Percentiles rank a stretch among this genome's conserved stretches.
These are phyloP conservation scores for Entomortierella chlamydospora DNA, from an alignment of 192 early-diverging fungal species.

Conservation along the genomic window DNA sequence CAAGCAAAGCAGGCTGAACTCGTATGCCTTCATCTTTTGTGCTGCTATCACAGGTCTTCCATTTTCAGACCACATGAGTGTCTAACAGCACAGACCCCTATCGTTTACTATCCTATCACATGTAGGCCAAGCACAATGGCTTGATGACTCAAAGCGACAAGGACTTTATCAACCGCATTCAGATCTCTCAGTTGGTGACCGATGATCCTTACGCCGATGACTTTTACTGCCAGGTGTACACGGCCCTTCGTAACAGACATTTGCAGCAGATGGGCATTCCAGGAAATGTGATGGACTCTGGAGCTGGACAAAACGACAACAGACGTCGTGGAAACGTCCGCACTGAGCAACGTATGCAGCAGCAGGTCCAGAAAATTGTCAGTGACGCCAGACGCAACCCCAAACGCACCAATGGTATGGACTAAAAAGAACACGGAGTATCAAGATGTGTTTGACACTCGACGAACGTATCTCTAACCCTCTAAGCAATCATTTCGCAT, in stretches of 20 bases:
- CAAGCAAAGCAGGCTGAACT: constrained; percentile 52
- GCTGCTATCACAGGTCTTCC: neutral
- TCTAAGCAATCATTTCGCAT: too few relatives aligned
- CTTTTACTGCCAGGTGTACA: constrained; percentile 96
- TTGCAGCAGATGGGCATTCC: constrained; percentile 56
- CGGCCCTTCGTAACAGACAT: constrained; percentile 71
- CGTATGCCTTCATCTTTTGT: constrained; percentile 17
- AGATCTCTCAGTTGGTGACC: constrained; percentile 93
- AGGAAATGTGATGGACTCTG: constrained; percentile 25
- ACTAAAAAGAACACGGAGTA: neutral
- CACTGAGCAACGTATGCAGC: constrained; percentile 79
- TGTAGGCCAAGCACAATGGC: constrained; percentile 84
- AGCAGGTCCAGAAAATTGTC: constrained; percentile 97
- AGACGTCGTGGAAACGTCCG: constrained; percentile 55
- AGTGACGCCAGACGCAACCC: constrained; percentile 90
- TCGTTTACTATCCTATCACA: neutral
- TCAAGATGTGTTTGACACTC: neutral
- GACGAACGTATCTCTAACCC: too few relatives aligned
- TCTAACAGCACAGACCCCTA: neutral
- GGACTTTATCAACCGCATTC: constrained; percentile 93
- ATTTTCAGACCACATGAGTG: neutral
- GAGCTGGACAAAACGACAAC: constrained; percentile 14
- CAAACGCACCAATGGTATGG: constrained; percentile 80
- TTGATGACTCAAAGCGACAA: constrained; percentile 96
- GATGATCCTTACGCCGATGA: constrained; percentile 95